Conservation (phyloP, 768 basidiomycete genomes). For the Termitomyces sp. region DNA sequence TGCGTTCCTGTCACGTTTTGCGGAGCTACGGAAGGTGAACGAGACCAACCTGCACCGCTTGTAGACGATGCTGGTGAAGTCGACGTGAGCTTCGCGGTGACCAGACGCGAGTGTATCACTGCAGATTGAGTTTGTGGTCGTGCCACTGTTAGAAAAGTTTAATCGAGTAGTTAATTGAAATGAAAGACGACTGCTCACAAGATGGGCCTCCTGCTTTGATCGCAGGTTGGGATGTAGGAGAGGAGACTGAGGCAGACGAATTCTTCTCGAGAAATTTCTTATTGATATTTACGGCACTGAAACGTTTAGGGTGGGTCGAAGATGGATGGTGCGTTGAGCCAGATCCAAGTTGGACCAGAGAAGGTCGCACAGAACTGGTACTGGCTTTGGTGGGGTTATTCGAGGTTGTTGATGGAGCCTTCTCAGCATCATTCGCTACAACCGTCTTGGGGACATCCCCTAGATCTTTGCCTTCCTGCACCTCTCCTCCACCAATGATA, state of each 20-base stretch:
- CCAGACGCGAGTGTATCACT: constrained; percentile 68
- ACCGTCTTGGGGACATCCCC: constrained; percentile 4
- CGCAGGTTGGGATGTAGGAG: constrained; percentile 35
- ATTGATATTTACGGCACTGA: constrained; percentile 87
- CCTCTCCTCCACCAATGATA: constrained; percentile 18
- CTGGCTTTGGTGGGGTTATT: constrained; percentile 21
- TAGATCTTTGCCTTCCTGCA: constrained; percentile 9
- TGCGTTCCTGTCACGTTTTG: constrained; percentile 35
- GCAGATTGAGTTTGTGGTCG: constrained; percentile 53
- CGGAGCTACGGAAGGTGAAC: constrained; percentile 69
- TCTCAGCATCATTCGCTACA: constrained; percentile 13
- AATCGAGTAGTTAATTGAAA: constrained; percentile 2
- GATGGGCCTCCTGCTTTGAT: constrained; percentile 46
- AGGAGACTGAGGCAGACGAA: constrained; percentile 46
- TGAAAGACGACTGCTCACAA: constrained; percentile 33
- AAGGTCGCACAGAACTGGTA: constrained; percentile 30
- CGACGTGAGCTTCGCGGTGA: constrained; percentile 83
- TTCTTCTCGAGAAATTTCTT: constrained; percentile 96
- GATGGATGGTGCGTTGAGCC: constrained; percentile 26
- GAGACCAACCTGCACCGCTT: constrained; percentile 69
- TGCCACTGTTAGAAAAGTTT: constrained; percentile 29
- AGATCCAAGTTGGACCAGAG: constrained; percentile 41
- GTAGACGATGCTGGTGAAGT: constrained; percentile 50
- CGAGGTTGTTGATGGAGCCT: constrained; percentile 10
- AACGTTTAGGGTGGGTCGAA: constrained; percentile 65